phyloP scores from a whole-genome alignment of 257 asterid species.

The Solanum sejunctum region DNA sequence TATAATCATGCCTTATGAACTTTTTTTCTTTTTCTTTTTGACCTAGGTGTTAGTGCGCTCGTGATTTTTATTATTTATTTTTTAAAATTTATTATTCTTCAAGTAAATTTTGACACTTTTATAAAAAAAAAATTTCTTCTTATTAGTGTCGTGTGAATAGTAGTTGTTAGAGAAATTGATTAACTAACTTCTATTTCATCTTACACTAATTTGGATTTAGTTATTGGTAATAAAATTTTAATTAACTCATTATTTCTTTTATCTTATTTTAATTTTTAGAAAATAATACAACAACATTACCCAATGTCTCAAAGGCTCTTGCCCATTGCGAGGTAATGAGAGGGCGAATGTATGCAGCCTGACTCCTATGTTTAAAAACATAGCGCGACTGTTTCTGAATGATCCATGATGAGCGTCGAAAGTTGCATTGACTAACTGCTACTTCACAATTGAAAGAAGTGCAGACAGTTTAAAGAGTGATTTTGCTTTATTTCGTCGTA shows the following conservation, averaged over 20 bases:
- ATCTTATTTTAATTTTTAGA: background rate
- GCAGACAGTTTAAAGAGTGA: too few relatives aligned
- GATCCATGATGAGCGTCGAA: too few relatives aligned
- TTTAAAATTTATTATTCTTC: background rate
- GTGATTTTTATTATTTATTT: background rate
- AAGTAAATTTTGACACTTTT: background rate
- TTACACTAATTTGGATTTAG: background rate
- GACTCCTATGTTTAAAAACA: too few relatives aligned
- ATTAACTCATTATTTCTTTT: background rate
- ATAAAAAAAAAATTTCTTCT: background rate
- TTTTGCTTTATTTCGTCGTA: too few relatives aligned
- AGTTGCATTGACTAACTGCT: too few relatives aligned
- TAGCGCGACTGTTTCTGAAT: too few relatives aligned
- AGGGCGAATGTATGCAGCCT: too few relatives aligned
- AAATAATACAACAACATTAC: too few relatives aligned
- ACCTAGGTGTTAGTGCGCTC: background rate
- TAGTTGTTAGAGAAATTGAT: background rate
- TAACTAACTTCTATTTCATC: background rate
- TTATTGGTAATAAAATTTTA: background rate
- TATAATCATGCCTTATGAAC: background rate
- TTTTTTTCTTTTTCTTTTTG: background rate
- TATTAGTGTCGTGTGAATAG: background rate
- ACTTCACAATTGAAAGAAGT: too few relatives aligned
- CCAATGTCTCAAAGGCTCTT: too few relatives aligned
- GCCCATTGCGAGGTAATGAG: too few relatives aligned